A percentile compares a stretch with the other conserved stretches of the same genome.
Conservation (phyloP, 192 early-diverging fungal genomes). For the Chytriomyces sp. region DNA sequence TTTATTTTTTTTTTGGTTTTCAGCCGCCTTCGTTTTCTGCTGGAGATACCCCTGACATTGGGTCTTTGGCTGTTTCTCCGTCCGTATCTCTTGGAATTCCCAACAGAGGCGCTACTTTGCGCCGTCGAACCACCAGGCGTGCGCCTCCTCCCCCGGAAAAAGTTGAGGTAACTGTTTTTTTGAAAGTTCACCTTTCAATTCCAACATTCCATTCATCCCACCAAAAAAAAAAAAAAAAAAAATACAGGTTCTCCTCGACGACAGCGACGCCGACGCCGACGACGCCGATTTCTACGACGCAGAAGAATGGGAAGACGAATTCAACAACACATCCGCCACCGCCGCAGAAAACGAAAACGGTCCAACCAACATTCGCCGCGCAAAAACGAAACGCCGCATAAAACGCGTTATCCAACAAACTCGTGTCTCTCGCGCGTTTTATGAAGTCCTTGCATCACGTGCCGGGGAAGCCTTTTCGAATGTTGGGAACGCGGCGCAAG, state of each 20-base stretch:
- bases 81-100: too few relatives aligned
- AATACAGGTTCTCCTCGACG: background rate
- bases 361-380: too few relatives aligned
- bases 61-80: too few relatives aligned
- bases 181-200: too few relatives aligned
- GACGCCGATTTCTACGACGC: conserved; percentile 33
- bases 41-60: too few relatives aligned
- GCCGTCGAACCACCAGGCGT: too few relatives aligned
- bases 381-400: background rate
- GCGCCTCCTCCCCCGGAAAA: too few relatives aligned
- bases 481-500: conserved; percentile 41
- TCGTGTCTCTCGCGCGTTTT: conserved; percentile 32
- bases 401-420: conserved; percentile 4
- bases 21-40: too few relatives aligned
- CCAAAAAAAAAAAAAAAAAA: background rate
- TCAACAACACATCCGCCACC: background rate
- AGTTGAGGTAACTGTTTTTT: too few relatives aligned
- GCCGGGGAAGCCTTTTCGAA: conserved; percentile 38
- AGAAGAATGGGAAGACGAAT: conserved; percentile 3
- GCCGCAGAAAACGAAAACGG: background rate
- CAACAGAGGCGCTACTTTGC: too few relatives aligned
- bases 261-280: conserved; percentile 26
- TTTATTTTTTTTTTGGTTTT: too few relatives aligned
- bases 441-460: conserved; percentile 39
- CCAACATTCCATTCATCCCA: background rate